Evolutionary conservation across 1,284 basidiomycete genomes (phyloP), one percentile per base, ranked within the genome.

Genomic region (Peniophora sp.): DNA sequence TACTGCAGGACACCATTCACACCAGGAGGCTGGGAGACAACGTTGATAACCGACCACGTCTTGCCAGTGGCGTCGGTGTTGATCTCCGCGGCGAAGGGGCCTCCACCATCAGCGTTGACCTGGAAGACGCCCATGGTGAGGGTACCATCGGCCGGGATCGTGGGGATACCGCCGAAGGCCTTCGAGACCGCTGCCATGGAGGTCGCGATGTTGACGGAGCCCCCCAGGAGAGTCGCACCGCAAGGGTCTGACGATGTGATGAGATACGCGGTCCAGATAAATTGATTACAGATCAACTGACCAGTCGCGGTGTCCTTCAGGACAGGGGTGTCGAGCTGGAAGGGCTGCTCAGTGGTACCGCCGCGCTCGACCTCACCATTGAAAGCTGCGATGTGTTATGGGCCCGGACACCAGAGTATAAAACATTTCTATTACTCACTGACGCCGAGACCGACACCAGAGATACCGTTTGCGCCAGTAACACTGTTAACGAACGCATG

Each of bases 61-160:
- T 23, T 27, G 22, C 48, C 48, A 14, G 48, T 50, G 19, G 22
- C 48, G 38, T 50, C 48, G 22, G 36, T 43, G 48, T 50, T 50
- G 22, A 50, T 35, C 48, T 50, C 48, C 22, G 48, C 48, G 16
- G 39, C 41, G 48, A 50, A 50, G 2, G 48, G 48, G 27, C 48
- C 48, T 50, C 48, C 48, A 27, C 48, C 48, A 38, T 50, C 48
- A 43, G 48, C 48, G 48, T 50, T 50, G 19, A 50, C 38, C 20
- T 50, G 48, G 39, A 43, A 43, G 12, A 50, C 19, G 32, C 48
- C 48, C 38, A 50, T 38, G 14, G 48, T 50, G 16, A 50, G 20
- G 9, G 36, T 41, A 24, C 48, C 39, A 19, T 44, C 27, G 39
- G 19, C 34, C 36, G 48, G 38, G 47, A 49, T 32, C 47, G 34